Evolutionary conservation across 257 asterid species (phyloP).

Genomic region (Petunia axillaris): DNA sequence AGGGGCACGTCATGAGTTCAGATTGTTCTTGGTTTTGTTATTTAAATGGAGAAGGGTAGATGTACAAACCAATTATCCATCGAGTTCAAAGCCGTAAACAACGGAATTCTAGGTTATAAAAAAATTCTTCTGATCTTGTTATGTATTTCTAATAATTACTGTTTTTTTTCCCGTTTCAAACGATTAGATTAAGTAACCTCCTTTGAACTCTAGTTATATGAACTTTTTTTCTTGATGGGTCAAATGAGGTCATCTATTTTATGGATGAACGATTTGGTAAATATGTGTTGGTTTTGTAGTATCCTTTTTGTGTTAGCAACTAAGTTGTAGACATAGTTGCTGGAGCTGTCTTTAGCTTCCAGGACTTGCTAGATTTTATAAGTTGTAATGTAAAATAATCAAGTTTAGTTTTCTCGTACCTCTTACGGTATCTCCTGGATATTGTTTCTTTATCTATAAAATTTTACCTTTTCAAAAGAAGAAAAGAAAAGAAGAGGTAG

Average conservation of each 20-base stretch:
- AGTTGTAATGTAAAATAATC: no score
- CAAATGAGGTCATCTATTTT: background rate
- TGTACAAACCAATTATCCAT: background rate
- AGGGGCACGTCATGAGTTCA: background rate
- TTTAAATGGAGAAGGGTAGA: conserved; percentile 9
- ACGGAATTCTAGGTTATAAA: background rate
- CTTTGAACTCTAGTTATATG: background rate
- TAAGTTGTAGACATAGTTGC: background rate
- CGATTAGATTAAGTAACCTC: background rate
- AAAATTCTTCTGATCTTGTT: background rate
- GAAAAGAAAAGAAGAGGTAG: background rate
- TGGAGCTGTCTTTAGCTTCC: no score
- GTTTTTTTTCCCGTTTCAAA: background rate
- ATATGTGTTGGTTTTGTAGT: background rate
- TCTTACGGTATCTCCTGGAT: no score
- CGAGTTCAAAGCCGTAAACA: background rate
- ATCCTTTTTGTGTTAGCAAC: background rate
- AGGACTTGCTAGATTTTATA: no score
- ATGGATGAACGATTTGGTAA: background rate
- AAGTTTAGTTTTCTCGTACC: no score
- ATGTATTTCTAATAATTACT: background rate
- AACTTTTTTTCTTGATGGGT: background rate
- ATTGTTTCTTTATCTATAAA: no score
- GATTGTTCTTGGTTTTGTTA: background rate
- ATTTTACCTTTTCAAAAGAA: no score